Evolutionary conservation across 306 rosid genomes (phyloP).

Genomic region (Geum urbanum): DNA sequence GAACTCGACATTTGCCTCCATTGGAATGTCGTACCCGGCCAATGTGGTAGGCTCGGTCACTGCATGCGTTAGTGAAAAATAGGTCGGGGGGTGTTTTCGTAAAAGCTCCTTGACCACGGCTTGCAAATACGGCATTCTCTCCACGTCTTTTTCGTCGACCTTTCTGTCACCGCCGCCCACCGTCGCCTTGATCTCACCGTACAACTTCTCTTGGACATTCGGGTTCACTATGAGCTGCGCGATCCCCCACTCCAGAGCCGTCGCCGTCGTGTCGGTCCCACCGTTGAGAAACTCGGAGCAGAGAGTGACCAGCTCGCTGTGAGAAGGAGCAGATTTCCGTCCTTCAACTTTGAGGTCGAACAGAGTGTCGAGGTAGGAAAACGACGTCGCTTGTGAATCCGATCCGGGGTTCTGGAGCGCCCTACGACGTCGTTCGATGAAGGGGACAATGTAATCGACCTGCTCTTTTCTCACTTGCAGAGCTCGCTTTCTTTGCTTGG

Average conservation of each 20-base stretch:
- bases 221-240: conserved; percentile 61
- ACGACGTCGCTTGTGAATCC: conserved; percentile 59
- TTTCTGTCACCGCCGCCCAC: conserved; percentile 38
- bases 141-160: conserved; percentile 65
- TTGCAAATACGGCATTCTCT: conserved; percentile 76
- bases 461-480: conserved; percentile 59
- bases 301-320: conserved; percentile 58
- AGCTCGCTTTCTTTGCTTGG: conserved; percentile 66
- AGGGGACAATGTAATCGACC: conserved; percentile 49
- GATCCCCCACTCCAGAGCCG: conserved; percentile 87
- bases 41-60: conserved; percentile 56
- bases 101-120: conserved; percentile 74
- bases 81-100: conserved; percentile 87
- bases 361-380: conserved; percentile 88
- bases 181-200: conserved; percentile 27
- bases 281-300: conserved; percentile 91
- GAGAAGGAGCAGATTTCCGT: conserved; percentile 44
- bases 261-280: conserved; percentile 89
- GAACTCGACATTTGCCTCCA: conserved; percentile 54
- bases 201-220: conserved; percentile 41
- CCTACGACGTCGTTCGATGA: conserved; percentile 54
- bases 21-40: conserved; percentile 79
- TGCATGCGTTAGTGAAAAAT: conserved; percentile 71
- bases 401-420: conserved; percentile 71
- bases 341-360: conserved; percentile 60